Base-by-base conservation (phyloP, 352 stramenopile species). In the Globisporangium ultimum region DNA sequence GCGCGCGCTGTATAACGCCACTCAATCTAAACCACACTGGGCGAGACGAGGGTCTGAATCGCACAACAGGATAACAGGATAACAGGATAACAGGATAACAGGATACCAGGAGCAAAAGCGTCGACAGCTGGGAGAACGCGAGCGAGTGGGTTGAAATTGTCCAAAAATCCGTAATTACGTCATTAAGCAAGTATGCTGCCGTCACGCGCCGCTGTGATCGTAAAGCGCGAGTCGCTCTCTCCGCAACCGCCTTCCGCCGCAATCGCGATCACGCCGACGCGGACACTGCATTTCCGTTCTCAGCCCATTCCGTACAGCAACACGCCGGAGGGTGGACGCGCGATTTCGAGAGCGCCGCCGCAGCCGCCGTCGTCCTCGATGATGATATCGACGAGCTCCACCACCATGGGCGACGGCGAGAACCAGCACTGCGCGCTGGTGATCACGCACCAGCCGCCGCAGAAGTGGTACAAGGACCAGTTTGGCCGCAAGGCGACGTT, bases 401-500 rank as follows among this genome's bases (percentile, higher is more conserved):
- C 3, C 28, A 36, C 28, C 28, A 36, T 36, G 28, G 28, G 28
- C 8, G 51, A 43, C 12, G 20, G 24, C 11, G 57, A 48, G n/a
- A 53, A 46, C 48, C 13, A 36, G 36, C 64, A 81, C 41, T 70
- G 62, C 17, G 60, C 67, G 51, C 60, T 91, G 7, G 71, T 79
- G 60, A 74, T 91, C 51, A 65, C 65, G 28, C 67, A 78, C 63
- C 79, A 91, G 55, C 82, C 82, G 41, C 82, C 82, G 0, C 55
- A 67, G 38, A 82, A 67, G 34, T 91, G 80, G 79, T 91, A 89
- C 67, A 91, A 91, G 60, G 82, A 91, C 62, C 82, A 91, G 68
- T 87, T 79, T 49, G 82, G 82, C 1, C 79, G 82, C 43, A 90
- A 88, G 57, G 83, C 78, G 20, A 92, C 80, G 38, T 92, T 90